Evolutionary conservation across 352 stramenopile species (phyloP).

Genomic region (Globisporangium mamillatum): DNA sequence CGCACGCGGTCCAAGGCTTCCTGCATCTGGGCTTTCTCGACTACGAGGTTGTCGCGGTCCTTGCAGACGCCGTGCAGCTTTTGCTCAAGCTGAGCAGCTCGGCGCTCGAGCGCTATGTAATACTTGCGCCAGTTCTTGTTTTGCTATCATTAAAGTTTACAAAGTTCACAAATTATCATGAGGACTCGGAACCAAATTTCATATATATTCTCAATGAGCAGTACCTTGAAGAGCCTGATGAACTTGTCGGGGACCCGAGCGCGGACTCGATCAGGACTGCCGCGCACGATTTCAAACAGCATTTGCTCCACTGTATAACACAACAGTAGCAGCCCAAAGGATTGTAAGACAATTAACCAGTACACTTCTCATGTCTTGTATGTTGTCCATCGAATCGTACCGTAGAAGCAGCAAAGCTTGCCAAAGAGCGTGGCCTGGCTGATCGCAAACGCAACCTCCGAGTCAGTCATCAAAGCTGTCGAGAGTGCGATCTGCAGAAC

Average conservation of each 20-base stretch:
- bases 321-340: background rate
- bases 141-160: conserved; percentile 26
- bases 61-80: conserved; percentile 31
- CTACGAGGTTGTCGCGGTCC: conserved; percentile 34
- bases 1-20: conserved; percentile 20
- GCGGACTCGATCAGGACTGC: conserved; percentile 46
- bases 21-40: conserved; percentile 26
- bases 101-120: conserved; percentile 51
- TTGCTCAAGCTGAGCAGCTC: conserved; percentile 28
- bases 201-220: background rate
- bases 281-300: conserved; percentile 55
- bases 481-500: conserved; percentile 52
- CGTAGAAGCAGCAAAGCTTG: conserved; percentile 43
- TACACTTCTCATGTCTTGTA: background rate
- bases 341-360: background rate
- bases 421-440: conserved; percentile 25
- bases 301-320: conserved; percentile 51
- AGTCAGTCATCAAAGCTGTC: conserved; percentile 15
- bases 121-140: conserved; percentile 76
- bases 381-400: conserved; percentile 19
- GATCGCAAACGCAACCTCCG: background rate
- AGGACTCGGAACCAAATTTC: background rate
- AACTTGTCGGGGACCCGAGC: conserved; percentile 48
- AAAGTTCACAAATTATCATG: background rate
- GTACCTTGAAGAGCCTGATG: conserved; percentile 57